Conservation (phyloP, 257 asterid genomes). For the Jacaranda mimosifolia region DNA sequence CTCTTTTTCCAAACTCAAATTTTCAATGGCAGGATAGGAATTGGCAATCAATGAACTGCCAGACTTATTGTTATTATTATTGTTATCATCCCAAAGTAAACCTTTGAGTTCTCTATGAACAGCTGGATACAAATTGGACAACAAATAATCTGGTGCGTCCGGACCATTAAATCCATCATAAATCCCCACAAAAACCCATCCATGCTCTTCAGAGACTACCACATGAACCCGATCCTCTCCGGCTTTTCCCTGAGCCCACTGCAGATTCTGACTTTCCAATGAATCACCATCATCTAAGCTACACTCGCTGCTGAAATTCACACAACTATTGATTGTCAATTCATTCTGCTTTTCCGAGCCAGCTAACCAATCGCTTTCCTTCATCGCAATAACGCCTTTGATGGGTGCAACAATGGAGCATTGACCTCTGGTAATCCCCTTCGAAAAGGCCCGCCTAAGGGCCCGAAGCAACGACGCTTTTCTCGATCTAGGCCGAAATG, state of each 20-base stretch:
- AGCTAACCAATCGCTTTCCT: slow-evolving; percentile 70
- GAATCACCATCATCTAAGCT: slow-evolving; percentile 79
- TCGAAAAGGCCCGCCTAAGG: slow-evolving; percentile 73
- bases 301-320: slow-evolving; percentile 78
- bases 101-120: slow-evolving; percentile 93
- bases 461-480: slow-evolving; percentile 70
- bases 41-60: slow-evolving; percentile 40
- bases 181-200: slow-evolving; percentile 96
- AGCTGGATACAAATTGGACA: slow-evolving; percentile 79
- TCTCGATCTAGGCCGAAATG: slow-evolving; percentile 64
- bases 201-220: slow-evolving; percentile 92
- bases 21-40: slow-evolving; percentile 38
- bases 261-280: slow-evolving; percentile 69
- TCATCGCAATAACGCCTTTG: slow-evolving; percentile 65
- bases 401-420: slow-evolving; percentile 92
- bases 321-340: slow-evolving; percentile 68
- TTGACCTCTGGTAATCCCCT: slow-evolving; percentile 74
- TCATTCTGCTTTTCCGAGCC: slow-evolving; percentile 79
- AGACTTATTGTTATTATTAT: slow-evolving; percentile 37
- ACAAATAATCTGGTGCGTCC: slow-evolving; percentile 88
- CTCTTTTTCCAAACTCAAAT: not conserved
- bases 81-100: slow-evolving; percentile 78
- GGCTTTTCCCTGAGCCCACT: slow-evolving; percentile 99
- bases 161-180: slow-evolving; percentile 98
- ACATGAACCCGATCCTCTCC: slow-evolving; percentile 99